These are phyloP conservation scores for Straminergon stramineum DNA, from an alignment of 225 moss, liverwort and hornwort genomes.

Conservation along the genomic window DNA sequence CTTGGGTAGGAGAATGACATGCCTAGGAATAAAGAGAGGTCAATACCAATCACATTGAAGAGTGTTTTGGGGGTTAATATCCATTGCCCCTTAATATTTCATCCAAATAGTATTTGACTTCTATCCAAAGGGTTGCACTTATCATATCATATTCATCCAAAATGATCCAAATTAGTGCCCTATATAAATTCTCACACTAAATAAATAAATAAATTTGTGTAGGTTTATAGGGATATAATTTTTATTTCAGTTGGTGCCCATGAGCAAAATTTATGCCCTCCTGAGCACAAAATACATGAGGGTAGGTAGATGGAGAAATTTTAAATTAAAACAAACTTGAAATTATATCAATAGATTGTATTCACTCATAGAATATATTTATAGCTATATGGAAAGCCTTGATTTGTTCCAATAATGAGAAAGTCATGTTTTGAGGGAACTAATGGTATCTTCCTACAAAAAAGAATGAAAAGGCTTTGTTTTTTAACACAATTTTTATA, in stretches of 20 bases:
- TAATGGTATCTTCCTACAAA: not conserved
- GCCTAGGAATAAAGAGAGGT: too few species aligned
- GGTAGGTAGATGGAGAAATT: not conserved
- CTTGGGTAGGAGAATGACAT: too few species aligned
- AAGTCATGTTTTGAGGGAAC: not conserved
- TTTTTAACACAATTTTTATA: not conserved
- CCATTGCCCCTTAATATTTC: too few species aligned
- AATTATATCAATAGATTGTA: not conserved
- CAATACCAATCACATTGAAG: too few species aligned
- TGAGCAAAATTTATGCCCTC: rapidly evolving
- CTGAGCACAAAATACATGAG: not conserved
- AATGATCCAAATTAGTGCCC: too few species aligned
- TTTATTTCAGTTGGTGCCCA: not conserved
- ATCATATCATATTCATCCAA: not conserved
- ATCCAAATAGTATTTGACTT: too few species aligned
- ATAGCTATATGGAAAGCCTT: rapidly evolving
- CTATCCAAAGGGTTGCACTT: not conserved
- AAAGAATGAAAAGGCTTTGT: rapidly evolving
- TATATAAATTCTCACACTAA: not conserved
- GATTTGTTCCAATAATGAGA: rapidly evolving
- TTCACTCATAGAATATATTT: not conserved
- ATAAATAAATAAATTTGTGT: not conserved
- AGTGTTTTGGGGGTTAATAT: too few species aligned
- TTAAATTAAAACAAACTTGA: not conserved
- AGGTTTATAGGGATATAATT: not conserved